Conservation (phyloP, 768 basidiomycete genomes). For the Phanerochaete carnosa region DNA sequence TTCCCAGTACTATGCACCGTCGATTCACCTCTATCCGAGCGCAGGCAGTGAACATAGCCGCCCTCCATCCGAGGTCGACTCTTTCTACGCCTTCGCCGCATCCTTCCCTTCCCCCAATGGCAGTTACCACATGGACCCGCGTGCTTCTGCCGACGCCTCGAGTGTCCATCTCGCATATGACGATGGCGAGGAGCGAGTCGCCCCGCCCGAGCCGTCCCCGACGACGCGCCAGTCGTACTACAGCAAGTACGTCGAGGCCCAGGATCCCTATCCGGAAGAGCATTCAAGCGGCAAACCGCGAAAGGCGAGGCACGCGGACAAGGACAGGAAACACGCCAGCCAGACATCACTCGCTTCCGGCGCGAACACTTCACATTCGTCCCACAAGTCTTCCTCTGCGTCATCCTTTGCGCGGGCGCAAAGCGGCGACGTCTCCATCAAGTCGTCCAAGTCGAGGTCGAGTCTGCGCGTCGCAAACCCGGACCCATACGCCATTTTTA, state of each 20-base stretch:
- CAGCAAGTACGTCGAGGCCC: neutral
- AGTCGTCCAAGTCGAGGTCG: conserved; percentile 1
- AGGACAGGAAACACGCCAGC: neutral
- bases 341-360: neutral
- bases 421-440: conserved; percentile 1
- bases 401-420: conserved; percentile 5
- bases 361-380: neutral
- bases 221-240: neutral
- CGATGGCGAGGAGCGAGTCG: conserved; percentile 1
- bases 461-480: conserved; percentile 5
- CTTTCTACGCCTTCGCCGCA: neutral
- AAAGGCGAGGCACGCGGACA: neutral
- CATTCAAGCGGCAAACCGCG: neutral
- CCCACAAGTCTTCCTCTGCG: conserved; percentile 6
- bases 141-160: conserved; percentile 1
- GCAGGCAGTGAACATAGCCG: neutral
- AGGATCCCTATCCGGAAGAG: neutral
- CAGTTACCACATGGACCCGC: neutral
- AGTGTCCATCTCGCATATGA: conserved; percentile 10
- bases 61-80: neutral
- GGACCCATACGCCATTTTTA: conserved; percentile 10
- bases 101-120: neutral
- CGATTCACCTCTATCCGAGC: neutral
- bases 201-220: neutral
- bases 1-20: neutral